phyloP scores from a whole-genome alignment of 257 asterid species.

The Rhazya stricta region DNA sequence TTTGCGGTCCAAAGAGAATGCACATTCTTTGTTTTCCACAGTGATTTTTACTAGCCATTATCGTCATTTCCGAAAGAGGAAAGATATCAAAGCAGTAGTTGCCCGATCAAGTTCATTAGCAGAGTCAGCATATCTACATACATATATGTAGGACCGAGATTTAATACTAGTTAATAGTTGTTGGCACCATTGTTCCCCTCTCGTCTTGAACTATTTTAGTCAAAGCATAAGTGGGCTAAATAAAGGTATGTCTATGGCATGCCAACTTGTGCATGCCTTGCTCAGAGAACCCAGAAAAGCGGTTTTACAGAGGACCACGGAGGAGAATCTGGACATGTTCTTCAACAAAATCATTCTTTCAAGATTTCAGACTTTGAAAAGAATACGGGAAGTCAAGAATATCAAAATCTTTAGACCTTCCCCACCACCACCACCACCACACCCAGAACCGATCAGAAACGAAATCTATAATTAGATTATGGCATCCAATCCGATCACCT shows the following conservation, averaged over 20 bases:
- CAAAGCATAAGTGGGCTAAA: slow-evolving; percentile 30
- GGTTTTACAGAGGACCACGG: slow-evolving; percentile 30
- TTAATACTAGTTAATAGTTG: neutral
- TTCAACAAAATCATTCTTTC: slow-evolving; percentile 12
- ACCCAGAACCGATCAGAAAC: neutral
- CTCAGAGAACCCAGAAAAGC: slow-evolving; percentile 21
- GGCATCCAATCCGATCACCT: slow-evolving; percentile 14
- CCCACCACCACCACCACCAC: neutral
- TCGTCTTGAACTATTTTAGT: slow-evolving; percentile 27
- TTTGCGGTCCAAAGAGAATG: neutral
- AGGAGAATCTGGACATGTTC: slow-evolving; percentile 35
- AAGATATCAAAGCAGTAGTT: neutral
- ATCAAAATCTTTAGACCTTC: neutral
- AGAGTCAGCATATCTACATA: no score
- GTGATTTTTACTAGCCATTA: no score
- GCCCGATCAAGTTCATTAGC: no score
- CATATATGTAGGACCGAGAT: no score
- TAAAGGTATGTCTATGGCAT: slow-evolving; percentile 8
- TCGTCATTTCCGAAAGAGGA: slow-evolving; percentile 7
- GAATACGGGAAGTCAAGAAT: neutral
- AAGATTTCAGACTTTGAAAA: slow-evolving; percentile 28
- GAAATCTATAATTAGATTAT: slow-evolving; percentile 5
- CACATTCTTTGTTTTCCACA: no score
- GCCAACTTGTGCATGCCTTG: slow-evolving; percentile 18
- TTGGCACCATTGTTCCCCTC: neutral